Base-by-base conservation (phyloP, 2,329 filamentous ascomycete genomes). In the Samsoniella hepiali region DNA sequence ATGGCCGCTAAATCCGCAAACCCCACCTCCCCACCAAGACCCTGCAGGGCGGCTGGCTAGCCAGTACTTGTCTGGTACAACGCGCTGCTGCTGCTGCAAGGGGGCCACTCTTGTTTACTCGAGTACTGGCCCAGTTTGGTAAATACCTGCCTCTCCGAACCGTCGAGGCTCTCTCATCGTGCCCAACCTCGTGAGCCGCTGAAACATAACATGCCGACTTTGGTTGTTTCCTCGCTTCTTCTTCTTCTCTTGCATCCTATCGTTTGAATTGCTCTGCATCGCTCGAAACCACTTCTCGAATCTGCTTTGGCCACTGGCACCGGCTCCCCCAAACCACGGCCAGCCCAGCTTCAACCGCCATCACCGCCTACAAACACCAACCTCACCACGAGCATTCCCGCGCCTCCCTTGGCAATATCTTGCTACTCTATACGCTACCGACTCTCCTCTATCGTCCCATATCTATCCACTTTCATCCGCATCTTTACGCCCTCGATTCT, bases 1-100 rank as follows among this genome's bases (percentile, higher is more conserved):
- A 45, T 58, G 31, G 29, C 31, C 47, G 45, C 57, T 44, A 53
- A 34, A 49, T 3, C 58, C 49, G 49, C 34, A 13, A 34, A 60
- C 58, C 58, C 58, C 58, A 60, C 58, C 57, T 59, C 57, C 44
- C 56, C 56, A 40, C 45, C 34, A 31, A 51, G 36, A 53, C 58
- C 58, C 34, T 60, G 58, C 58, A 53, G 34, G 34, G 17, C 58
- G 36, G 27, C 22, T 32, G 45, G 8, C 17, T 22, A 10, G 42
- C 27, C 27, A 27, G 22, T 58, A 58, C 55, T 11, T 47, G 38
- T 17, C 2, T 4, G 9, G 17, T 22, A 42, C 54, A 44, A n/a
- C 42, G 10, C 0, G 9, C 40, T 34, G n/a, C 29, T 42, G 7
- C 13, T 22, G 15, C 29, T 5, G 11, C 6, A n/a, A 9, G 11